Base-by-base conservation (phyloP, 768 basidiomycete species). In the Terana coerulea region DNA sequence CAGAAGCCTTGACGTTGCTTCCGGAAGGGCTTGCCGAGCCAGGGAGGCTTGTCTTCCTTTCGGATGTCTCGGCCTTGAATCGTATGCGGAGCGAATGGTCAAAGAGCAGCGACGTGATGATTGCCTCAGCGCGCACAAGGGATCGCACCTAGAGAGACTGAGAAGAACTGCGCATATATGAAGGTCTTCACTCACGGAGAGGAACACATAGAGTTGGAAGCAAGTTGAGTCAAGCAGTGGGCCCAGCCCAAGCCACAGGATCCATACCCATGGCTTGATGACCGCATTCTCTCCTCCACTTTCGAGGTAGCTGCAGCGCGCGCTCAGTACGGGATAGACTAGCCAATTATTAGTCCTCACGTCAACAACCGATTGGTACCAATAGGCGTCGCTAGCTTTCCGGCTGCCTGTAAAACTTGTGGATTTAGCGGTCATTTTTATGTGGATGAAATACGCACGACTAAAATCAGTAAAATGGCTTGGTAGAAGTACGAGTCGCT, bases 251-350 rank as follows among this genome's bases (percentile, higher is more conserved):
- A 84, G 67, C 60, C 69, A 67, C 0, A 66, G 29, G 10, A 88
- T 76, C 86, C 86, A 89, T 5, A 88, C 76, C 80, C 86, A 87
- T 0, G 87, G 87, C 26, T 75, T 75, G 26, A 84, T 64, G 7
- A 66, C 57, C 0, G 83, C 72, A 19, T 64, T 72, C 47, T 73
- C 60, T 3, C 79, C 81, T 11, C 69, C 66, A 3, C 63, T 73
- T 66, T 88, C 85, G 15, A 89, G 67, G 59, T 87, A 82, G 29
- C 78, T 83, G 47, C n/a, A 17, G 24, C 10, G 25, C 9, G 22
- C 35, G 1, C n/a, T 57, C 47, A 29, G 15, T 12, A 46, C 14
- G 11, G 24, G 8, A 36, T 4, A 8, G 28, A 39, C 21, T 5
- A 10, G 36, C 39, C 21, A 26, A 25, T 54, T 24, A 1, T 26